A percentile compares a stretch with the other conserved stretches of the same genome.
phyloP scores from a whole-genome alignment of 176 grass and related monocot species.

The Rhynchospora breviuscula region DNA sequence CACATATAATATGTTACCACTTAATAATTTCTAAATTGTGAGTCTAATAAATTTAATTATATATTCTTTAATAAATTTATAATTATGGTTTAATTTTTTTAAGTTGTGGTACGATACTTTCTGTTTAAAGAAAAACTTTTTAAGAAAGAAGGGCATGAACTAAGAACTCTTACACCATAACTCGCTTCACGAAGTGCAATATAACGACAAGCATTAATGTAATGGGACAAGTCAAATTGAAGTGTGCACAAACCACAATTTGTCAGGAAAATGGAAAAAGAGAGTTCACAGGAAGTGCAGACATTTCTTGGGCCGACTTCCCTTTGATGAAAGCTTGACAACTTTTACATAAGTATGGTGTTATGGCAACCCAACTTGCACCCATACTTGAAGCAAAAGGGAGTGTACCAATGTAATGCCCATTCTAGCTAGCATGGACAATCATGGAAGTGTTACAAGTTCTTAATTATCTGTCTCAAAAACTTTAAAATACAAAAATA shows the following conservation, averaged over 20 bases:
- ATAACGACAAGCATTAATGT: neutral
- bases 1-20: neutral
- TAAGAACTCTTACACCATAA: neutral
- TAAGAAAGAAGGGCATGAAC: neutral
- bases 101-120: neutral
- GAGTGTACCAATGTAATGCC: too few relatives aligned
- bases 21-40: neutral
- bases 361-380: constrained; percentile 17
- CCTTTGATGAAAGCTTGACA: neutral
- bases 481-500: too few relatives aligned
- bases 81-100: neutral
- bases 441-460: neutral
- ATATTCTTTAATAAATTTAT: too few relatives aligned
- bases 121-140: neutral
- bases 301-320: neutral
- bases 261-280: neutral
- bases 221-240: neutral
- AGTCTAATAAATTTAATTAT: neutral
- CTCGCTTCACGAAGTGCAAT: neutral
- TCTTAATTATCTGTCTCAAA: neutral
- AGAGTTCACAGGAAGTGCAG: neutral
- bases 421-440: neutral
- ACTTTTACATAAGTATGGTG: neutral
- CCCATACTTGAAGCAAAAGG: neutral
- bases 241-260: neutral